Base-by-base conservation (phyloP, 352 stramenopile species). In the Globisporangium mamillatum region DNA sequence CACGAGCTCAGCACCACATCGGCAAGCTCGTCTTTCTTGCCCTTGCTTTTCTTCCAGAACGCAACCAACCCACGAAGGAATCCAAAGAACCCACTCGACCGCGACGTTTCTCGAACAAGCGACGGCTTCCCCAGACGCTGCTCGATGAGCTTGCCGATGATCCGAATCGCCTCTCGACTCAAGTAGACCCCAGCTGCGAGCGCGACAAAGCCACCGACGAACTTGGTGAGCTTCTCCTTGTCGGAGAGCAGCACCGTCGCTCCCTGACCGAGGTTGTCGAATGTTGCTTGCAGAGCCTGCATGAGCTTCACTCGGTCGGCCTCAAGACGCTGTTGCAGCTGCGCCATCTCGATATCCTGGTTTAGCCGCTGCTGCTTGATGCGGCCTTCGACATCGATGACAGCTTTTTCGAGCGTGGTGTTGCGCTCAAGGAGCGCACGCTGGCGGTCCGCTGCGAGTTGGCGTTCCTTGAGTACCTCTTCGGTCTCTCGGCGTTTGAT, bases 341-440 rank as follows among this genome's bases (percentile, higher is more conserved):
- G 81, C 3, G 74, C 78, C 76, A 88, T 88, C 57, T 91, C 82
- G 60, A 92, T 92, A 57, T 91, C 84, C 50, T 88, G 78, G 59
- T 92, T 91, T 41, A 80, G 36, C 3, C 84, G 81, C 64, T 93
- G 81, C 65, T 93, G 84, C 44, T 75, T 76, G 66, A 92, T 92
- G 1, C 84, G 74, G 0, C 81, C 82, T 52, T 90, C 81, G 14
- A 89, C 77, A 59, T 91, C 80, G 44, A 93, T 86, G 9, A 69
- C 72, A 1, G 82, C 82, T 57, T 89, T 89, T 50, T 85, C 75
- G 0, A 90, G 61, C 46, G 79, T 88, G 55, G 82, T 88, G 66
- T 91, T 91, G 34, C 68, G 78, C 60, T 91, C 82, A 7, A 91
- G 62, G 25, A 80, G 66, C 32, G 82, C 79, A 12, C 79, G 76